Base-by-base conservation (phyloP, 768 basidiomycete species). In the Strobilomyces echinocephalus region DNA sequence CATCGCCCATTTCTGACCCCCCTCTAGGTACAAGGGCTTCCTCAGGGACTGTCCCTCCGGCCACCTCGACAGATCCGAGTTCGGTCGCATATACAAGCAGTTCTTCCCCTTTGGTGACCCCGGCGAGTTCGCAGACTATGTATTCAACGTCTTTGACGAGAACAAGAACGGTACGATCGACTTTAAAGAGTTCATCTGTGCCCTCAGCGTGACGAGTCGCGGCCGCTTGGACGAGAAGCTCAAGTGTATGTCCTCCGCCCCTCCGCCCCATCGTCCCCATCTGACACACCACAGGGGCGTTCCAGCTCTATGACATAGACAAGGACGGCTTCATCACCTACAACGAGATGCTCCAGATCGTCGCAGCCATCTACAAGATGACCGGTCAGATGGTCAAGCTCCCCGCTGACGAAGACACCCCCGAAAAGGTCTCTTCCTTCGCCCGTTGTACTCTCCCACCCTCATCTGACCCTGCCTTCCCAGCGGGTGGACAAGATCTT, bases 51-150 rank as follows among this genome's bases (percentile, higher is more conserved):
- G 97, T 69, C 97, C 97, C 1, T 89, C 92, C 5, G 97, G 97
- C 39, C 90, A 94, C 60, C 83, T 99, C 64, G 90, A 97, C 81
- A 97, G 92, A 78, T 77, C 83, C 52, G 95, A 95, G 70, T 99
- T 99, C 75, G 81, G 88, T 65, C 86, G 88, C 71, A 99, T 99
- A 78, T 99, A 98, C 81, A 93, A 94, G 69, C 97, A 98, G 72
- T 99, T 99, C 87, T 99, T 99, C 79, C 97, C 97, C 24, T 99
- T 99, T 65, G 97, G 97, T 57, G 95, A 99, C 71, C 95, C 97
- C 8, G 84, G 77, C 54, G 89, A 95, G 69, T 99, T 99, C 66
- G 94, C 97, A 36, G 91, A 97, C 72, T 95, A 95, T 63, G 95
- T 99, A 65, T 99, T 99, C 80, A 94, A 97, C 65, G 95, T 97